These are phyloP conservation scores for Tolypocladium amazonense DNA, from an alignment of 2,329 filamentous ascomycete genomes.

Conservation along the genomic window DNA sequence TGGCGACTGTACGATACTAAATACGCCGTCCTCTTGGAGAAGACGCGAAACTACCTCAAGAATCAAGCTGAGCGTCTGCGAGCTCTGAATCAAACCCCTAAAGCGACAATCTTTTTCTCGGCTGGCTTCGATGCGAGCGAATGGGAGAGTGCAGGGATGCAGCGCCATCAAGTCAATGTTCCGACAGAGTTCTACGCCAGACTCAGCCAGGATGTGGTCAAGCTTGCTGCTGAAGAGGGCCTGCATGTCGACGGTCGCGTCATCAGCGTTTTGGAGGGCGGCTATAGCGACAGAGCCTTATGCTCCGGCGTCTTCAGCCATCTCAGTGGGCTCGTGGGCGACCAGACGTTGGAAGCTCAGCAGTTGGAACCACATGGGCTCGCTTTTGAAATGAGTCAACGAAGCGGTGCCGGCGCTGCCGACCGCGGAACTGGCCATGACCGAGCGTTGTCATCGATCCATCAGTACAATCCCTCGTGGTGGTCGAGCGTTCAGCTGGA, in stretches of 20 bases:
- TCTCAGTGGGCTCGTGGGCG: slow-evolving; percentile 66
- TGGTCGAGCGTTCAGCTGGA: slow-evolving; percentile 59
- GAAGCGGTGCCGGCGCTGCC: slow-evolving; percentile 29
- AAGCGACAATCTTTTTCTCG: slow-evolving; percentile 85
- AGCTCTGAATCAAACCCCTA: slow-evolving; percentile 51
- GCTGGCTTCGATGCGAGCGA: slow-evolving; percentile 96
- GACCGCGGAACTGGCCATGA: slow-evolving; percentile 10
- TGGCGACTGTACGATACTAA: slow-evolving; percentile 77
- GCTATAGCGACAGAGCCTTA: slow-evolving; percentile 87
- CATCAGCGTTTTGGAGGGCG: slow-evolving; percentile 89
- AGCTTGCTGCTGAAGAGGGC: slow-evolving; percentile 68
- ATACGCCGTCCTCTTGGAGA: slow-evolving; percentile 69
- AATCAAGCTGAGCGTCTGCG: slow-evolving; percentile 58
- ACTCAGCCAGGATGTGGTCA: slow-evolving; percentile 76
- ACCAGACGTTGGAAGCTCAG: slow-evolving; percentile 27
- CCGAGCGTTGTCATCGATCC: slow-evolving; percentile 15
- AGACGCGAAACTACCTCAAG: slow-evolving; percentile 67
- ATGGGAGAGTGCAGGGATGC: slow-evolving; percentile 87
- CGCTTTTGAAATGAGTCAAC: slow-evolving; percentile 47
- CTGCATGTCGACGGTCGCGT: slow-evolving; percentile 72
- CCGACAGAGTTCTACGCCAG: slow-evolving; percentile 94
- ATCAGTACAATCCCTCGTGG: slow-evolving; percentile 58
- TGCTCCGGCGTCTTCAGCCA: slow-evolving; percentile 85
- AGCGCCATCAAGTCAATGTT: slow-evolving; percentile 89
- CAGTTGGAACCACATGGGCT: slow-evolving; percentile 29